These are phyloP conservation scores for Emmonsiellopsis sp. DNA, from an alignment of 2,329 filamentous ascomycete genomes.

Conservation along the genomic window DNA sequence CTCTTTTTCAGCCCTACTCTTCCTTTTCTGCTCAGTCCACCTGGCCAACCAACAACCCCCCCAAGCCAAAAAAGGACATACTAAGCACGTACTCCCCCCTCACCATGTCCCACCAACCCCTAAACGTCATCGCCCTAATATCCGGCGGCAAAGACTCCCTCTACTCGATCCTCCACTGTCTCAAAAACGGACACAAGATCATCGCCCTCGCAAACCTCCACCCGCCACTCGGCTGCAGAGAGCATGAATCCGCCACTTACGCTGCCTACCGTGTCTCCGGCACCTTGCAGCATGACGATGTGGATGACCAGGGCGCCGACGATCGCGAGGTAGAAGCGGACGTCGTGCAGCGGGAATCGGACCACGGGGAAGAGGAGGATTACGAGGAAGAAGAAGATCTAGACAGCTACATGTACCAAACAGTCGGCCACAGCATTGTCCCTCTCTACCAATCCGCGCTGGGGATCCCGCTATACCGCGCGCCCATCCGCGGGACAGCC, in stretches of 20 bases:
- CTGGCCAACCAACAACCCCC: constrained; percentile 5
- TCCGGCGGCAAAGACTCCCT: constrained; percentile 97
- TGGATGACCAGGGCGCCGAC: constrained; percentile 24
- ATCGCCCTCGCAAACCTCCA: constrained; percentile 85
- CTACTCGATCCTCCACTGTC: constrained; percentile 83
- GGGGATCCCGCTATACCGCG: constrained; percentile 73
- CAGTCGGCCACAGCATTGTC: constrained; percentile 79
- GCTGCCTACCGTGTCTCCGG: neutral
- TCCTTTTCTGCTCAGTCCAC: constrained; percentile 20
- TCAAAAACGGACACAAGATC: constrained; percentile 73
- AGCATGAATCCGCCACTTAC: neutral
- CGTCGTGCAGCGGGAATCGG: constrained; percentile 14
- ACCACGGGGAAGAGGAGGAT: constrained; percentile 24
- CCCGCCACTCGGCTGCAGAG: constrained; percentile 38
- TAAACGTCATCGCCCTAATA: constrained; percentile 81
- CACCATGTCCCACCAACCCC: constrained; percentile 13
- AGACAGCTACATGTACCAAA: constrained; percentile 99
- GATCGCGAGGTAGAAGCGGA: constrained; percentile 31
- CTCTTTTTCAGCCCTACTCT: constrained; percentile 4
- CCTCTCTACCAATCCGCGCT: constrained; percentile 76
- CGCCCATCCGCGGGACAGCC: constrained; percentile 63
- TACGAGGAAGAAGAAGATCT: constrained; percentile 54
- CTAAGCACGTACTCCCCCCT: neutral
- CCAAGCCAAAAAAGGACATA: neutral
- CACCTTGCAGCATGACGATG: constrained; percentile 9